Base-by-base conservation (phyloP, 495 filamentous ascomycete species). In the Articulospora tetracladia region DNA sequence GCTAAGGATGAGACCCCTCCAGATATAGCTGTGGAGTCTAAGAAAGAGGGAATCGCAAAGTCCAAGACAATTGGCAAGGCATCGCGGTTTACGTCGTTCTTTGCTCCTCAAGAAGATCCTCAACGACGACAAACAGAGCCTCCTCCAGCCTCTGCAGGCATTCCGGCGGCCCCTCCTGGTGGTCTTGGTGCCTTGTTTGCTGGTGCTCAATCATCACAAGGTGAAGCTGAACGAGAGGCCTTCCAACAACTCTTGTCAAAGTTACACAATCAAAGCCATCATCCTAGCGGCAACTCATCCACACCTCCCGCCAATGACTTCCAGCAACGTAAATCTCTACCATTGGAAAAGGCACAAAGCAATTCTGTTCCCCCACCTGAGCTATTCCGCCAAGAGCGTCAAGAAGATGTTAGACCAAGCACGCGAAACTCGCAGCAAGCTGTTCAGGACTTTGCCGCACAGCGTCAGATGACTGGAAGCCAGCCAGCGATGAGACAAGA, bases 221-320 rank as follows among this genome's bases (percentile, higher is more conserved):
- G 13, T 36, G 79, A 79, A 58, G 86, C 89, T 23, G 93, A 98
- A 61, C 93, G 91, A 72, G 86, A 90, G 74, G 94, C 90, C 0
- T 98, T 98, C 70, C 87, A 93, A 60, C 84, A 86, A 48, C 87
- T 98, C 41, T 74, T 98, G 30, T 83, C 89, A 60, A 95, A 97
- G 81, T 83, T 98, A 36, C 76, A 83, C 53, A 68, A 69, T 23
- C 57, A 59, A 48, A 49, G 23, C 15, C 39, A 6, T 34, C 30
- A 7, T 44, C 20, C 62, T 7, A 4, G 19, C 4, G 34, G 47
- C 13, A 48, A 65, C 10, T 59, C 61, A 20, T 50, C 65, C 8
- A 53, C 64, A 25, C 64, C 62, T 27, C 65, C 68, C 55, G 36
- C 59, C 17, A 66, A 65, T 50, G 30, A 55, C 13, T 36, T 25